Conservation (phyloP, 805 yeast genomes). For the Kodamaea sagamina region DNA sequence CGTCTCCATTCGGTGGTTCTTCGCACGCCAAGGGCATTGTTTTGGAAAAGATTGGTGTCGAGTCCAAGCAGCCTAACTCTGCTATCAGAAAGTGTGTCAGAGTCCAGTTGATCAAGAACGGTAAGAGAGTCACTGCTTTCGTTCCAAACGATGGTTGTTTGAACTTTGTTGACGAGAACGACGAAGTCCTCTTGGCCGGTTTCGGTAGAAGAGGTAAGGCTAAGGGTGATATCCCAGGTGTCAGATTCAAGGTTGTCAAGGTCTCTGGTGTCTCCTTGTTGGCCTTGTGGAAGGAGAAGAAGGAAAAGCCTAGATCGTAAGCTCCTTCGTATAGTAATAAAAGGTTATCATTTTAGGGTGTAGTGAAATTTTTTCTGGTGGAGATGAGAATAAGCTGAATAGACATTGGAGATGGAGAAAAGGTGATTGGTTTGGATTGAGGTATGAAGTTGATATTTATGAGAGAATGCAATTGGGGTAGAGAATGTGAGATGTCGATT, state of each 20-base stretch:
- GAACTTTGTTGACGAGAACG: constrained; percentile 99
- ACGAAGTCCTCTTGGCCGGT: constrained; percentile 99
- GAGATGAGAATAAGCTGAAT: no score
- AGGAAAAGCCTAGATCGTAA: constrained; percentile 99
- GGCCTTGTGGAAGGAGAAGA: constrained; percentile 99
- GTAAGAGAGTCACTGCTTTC: constrained; percentile 99
- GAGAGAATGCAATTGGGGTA: no score
- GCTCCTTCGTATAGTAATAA: constrained; percentile 19
- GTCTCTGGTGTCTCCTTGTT: constrained; percentile 99
- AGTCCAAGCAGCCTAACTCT: constrained; percentile 99
- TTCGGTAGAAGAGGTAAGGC: constrained; percentile 99
- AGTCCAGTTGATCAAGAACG: constrained; percentile 99
- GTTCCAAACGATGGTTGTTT: constrained; percentile 99
- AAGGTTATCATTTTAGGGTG: constrained; percentile 5
- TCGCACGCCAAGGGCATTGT: constrained; percentile 99
- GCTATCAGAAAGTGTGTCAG: constrained; percentile 99
- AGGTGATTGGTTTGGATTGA: no score
- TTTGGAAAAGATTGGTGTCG: constrained; percentile 98
- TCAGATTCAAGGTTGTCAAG: constrained; percentile 99
- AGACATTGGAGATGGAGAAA: constrained; percentile 1
- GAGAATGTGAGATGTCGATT: no score
- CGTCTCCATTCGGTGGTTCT: constrained; percentile 99
- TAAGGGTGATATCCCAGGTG: constrained; percentile 99
- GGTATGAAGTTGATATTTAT: no score
- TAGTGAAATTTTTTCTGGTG: no score